phyloP scores from a whole-genome alignment of 768 basidiomycete species.

The Russula ochroleuca region DNA sequence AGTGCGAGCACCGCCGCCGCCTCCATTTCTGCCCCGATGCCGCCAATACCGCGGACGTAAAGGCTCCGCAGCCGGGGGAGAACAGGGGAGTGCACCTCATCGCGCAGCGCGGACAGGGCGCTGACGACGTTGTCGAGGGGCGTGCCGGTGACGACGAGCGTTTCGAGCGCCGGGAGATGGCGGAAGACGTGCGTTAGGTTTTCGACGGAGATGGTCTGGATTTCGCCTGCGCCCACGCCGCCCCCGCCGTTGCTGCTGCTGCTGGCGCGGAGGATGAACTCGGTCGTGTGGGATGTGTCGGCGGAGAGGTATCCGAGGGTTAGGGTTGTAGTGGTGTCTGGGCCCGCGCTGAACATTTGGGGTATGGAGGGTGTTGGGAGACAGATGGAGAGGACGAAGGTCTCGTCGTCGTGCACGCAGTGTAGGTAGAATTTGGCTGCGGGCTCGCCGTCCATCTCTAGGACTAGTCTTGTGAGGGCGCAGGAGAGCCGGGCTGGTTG shows the following conservation, averaged over 20 bases:
- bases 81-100: neutral
- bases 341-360: constrained; percentile 5
- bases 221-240: neutral
- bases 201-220: constrained; percentile 7
- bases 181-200: constrained; percentile 12
- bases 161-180: constrained; percentile 5
- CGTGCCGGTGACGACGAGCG: constrained; percentile 19
- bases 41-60: constrained; percentile 10
- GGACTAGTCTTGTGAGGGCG: constrained; percentile 4
- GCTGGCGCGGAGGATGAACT: constrained; percentile 12
- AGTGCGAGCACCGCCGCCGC: constrained; percentile 3
- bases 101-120: constrained; percentile 10
- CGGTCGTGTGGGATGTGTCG: constrained; percentile 9
- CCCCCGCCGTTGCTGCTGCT: no score
- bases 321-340: neutral
- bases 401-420: constrained; percentile 2
- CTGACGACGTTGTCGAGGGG: constrained; percentile 12
- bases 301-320: neutral
- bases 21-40: neutral
- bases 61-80: constrained; percentile 4
- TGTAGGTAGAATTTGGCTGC: constrained; percentile 20
- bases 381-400: constrained; percentile 7
- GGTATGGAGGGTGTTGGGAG: constrained; percentile 10
- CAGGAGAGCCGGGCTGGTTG: constrained; percentile 7
- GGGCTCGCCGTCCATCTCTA: constrained; percentile 16